phyloP scores from a whole-genome alignment of 2,329 filamentous ascomycete species.

The Diaporthe vaccinii region DNA sequence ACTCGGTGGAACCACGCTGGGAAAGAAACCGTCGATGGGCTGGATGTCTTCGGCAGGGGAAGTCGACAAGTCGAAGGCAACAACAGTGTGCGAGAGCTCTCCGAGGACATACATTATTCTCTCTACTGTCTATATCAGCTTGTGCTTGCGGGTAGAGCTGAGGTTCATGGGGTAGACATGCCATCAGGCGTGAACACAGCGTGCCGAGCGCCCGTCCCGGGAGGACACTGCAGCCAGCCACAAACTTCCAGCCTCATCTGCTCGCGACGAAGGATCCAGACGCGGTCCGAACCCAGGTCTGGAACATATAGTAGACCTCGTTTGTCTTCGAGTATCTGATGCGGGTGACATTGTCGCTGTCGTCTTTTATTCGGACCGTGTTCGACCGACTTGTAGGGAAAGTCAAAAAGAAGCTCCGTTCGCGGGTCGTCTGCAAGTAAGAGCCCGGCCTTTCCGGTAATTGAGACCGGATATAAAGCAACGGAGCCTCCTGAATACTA shows the following conservation, averaged over 20 bases:
- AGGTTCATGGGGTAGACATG: neutral
- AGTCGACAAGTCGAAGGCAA: constrained; percentile 6
- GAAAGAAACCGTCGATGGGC: neutral
- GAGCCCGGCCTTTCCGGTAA: neutral
- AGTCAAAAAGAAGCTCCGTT: neutral
- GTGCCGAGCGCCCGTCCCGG: neutral
- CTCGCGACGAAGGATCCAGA: neutral
- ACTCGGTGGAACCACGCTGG: neutral
- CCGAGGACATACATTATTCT: constrained; percentile 1
- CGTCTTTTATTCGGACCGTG: constrained; percentile 4
- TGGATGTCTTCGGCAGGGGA: neutral
- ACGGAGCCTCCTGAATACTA: neutral
- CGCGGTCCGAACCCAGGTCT: constrained; percentile 1
- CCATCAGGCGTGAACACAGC: constrained; percentile 7
- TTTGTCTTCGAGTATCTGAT: constrained; percentile 15
- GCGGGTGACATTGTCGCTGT: constrained; percentile 15
- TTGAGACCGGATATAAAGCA: neutral
- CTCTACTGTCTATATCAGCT: neutral
- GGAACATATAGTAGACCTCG: neutral
- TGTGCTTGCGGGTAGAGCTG: rapidly evolving
- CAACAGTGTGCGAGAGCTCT: neutral
- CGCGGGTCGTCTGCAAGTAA: neutral
- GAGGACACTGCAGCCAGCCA: constrained; percentile 12
- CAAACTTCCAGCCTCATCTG: neutral
- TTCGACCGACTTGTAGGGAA: constrained; percentile 4